Evolutionary conservation across 306 rosid species (phyloP), one percentile per base, ranked within the genome.

Genomic region (Cyamopsis tetragonoloba): DNA sequence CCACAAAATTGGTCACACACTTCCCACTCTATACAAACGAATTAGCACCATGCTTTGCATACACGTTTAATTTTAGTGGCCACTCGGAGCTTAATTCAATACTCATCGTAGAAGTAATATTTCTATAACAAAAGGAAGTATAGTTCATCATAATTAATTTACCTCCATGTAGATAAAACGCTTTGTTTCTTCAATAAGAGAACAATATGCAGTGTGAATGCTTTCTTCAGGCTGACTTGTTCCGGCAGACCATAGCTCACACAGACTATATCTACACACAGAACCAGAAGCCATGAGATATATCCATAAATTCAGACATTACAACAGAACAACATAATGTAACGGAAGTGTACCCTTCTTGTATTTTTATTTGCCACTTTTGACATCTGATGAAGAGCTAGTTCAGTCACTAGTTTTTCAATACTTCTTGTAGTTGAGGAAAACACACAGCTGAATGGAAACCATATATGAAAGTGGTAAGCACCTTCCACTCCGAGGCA

Each of bases 161-260:
- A 95, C 99, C 99, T 95, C 99, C 66, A 95, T 82, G 86, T 88
- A 95, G 75, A 95, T 86, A 71, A 90, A 90, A 82, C 88, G 89
- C 75, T 88, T 89, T 39, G 99, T 87, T 64, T 85, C 86, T 71
- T 95, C 95, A n/a, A 95, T 95, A 54, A 95, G 95, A 54, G 96
- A 83, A 63, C 99, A 88, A 81, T 90, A 88, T 73, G 99, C 95
- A 79, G 59, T 82, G 79, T 95, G 97, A 75, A 95, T 95, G 88
- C 99, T 90, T 71, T 82, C 91, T 82, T 95, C 99, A 60, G 76
- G 72, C 82, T 77, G 97, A 75, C 95, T 83, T 76, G 96, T 90
- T 71, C 99, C 99, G 67, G 92, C 92, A 62, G 99, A 95, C 97
- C 99, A 90, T 90, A 96, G 69, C 96, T 86, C 66, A 95, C 99